Base-by-base conservation (phyloP, 345 rosid species). In the Clausena lansium region DNA sequence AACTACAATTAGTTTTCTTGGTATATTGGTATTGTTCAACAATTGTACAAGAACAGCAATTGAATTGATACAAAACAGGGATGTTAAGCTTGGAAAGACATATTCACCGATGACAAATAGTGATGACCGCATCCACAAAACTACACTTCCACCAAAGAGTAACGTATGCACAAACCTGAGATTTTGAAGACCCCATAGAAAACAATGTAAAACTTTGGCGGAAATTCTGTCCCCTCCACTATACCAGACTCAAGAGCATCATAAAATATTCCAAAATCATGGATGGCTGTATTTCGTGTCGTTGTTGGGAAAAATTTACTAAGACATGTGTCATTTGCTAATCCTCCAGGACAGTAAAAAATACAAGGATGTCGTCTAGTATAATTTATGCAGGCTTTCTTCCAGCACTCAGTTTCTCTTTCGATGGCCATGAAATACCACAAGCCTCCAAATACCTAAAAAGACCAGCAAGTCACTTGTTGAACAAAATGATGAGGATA, bases 391-490 rank as follows among this genome's bases (percentile, higher is more conserved):
- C 62, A 71, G 28, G 30, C 50, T 30, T 11, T 25, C 45, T 0
- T 20, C 75, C 75, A 71, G 50, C 75, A 35, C 22, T 41, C n/a
- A 2, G 64, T n/a, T 33, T 20, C 9, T 20, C 65, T 57, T 54
- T 55, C 41, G 0, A 72, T 22, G 1, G 65, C 59, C 59, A 72
- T 19, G 6, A 54, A 32, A 25, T 57, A 72, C 75, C 75, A 72
- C 8, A 33, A 71, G 47, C 41, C 45, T 32, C 75, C 75, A 55
- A 71, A 2, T 9, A 71, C 75, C 75, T 71, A 55, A n/a, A 19
- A 57, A 7, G 10, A 57, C 6, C 2, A 8, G 13, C 47, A 41
- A 35, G 38, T 35, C 38, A 35, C 7, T 35, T 5, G 38, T 35
- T 35, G 38, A 35, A 35, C 38, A 35, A 35, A 4, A 35, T 0